A percentile compares a stretch with the other conserved stretches of the same genome.
These are phyloP conservation scores for Remersonia thermophila DNA, from an alignment of 2,329 filamentous ascomycete genomes.

Conservation along the genomic window DNA sequence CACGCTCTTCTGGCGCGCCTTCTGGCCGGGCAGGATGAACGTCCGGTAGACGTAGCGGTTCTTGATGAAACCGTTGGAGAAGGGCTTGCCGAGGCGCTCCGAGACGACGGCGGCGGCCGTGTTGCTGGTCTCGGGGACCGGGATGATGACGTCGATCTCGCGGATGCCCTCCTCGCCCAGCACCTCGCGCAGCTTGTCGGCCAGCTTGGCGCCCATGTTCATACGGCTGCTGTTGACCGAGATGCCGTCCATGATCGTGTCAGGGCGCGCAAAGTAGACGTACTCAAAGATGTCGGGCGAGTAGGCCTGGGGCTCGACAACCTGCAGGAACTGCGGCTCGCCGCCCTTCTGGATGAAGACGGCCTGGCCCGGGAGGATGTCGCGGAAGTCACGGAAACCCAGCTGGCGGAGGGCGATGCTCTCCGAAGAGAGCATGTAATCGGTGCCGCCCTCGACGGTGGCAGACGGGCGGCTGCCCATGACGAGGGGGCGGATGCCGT, in stretches of 20 bases:
- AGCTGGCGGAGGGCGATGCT: conserved; percentile 73
- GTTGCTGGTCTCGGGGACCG: conserved; percentile 62
- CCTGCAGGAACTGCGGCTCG: conserved; percentile 61
- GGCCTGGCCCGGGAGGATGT: conserved; percentile 73
- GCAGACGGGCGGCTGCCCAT: conserved; percentile 61
- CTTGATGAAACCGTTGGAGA: conserved; percentile 74
- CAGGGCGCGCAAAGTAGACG: conserved; percentile 76
- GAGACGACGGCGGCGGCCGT: conserved; percentile 68
- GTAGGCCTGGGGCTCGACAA: conserved; percentile 56
- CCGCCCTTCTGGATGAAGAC: conserved; percentile 74
- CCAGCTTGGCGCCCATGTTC: conserved; percentile 76
- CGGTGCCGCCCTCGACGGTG: conserved; percentile 48
- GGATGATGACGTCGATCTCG: conserved; percentile 75
- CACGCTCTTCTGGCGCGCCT: conserved; percentile 70
- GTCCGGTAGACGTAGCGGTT: conserved; percentile 83
- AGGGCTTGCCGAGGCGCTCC: conserved; percentile 62
- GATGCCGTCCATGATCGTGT: conserved; percentile 76
- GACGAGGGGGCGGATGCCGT: conserved; percentile 73
- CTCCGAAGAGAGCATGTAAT: conserved; percentile 89
- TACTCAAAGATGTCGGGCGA: conserved; percentile 81
- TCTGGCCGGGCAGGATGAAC: conserved; percentile 57
- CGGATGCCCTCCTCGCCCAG: conserved; percentile 58
- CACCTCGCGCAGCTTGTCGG: conserved; percentile 54
- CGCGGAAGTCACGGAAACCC: conserved; percentile 62
- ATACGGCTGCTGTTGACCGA: conserved; percentile 73